Evolutionary conservation across 257 asterid species (phyloP).

Genomic region (Ophiorrhiza pumila): DNA sequence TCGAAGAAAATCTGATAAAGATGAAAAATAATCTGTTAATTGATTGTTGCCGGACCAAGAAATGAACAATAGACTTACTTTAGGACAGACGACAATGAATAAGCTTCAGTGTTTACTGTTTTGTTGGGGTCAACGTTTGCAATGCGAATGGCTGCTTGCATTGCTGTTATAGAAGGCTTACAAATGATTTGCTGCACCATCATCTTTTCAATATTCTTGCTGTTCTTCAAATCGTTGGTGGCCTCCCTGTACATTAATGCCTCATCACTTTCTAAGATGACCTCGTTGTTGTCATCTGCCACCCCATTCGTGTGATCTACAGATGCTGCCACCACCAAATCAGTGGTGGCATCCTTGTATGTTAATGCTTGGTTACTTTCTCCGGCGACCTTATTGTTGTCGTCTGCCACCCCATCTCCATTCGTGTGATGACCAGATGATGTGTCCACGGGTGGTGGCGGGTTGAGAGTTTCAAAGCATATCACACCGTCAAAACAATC

Average conservation of each 20-base stretch:
- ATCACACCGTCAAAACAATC: constrained; percentile 86
- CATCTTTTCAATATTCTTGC: not conserved
- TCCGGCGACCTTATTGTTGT: constrained; percentile 2
- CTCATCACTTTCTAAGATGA: not conserved
- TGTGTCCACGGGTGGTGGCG: constrained; percentile 13
- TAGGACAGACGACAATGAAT: not conserved
- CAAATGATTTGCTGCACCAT: constrained; percentile 46
- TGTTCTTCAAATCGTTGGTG: not conserved
- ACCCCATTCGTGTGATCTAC: constrained; percentile 15
- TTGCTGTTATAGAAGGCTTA: constrained; percentile 69
- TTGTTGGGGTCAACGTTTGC: constrained; percentile 66
- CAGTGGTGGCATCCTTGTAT: not conserved
- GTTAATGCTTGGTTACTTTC: not conserved
- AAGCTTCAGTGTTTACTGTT: constrained; percentile 42
- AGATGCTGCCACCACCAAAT: not conserved
- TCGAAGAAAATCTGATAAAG: constrained; percentile 69
- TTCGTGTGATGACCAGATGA: constrained; percentile 14
- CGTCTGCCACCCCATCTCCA: constrained; percentile 12
- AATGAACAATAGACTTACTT: not conserved
- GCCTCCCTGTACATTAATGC: not conserved
- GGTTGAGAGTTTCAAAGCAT: constrained; percentile 87
- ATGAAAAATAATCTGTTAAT: not conserved
- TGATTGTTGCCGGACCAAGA: not conserved
- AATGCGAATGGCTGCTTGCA: constrained; percentile 67
- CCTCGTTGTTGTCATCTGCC: constrained; percentile 13